phyloP scores from a whole-genome alignment of 2,329 filamentous ascomycete genomes.

The Ceratocystis variospora region DNA sequence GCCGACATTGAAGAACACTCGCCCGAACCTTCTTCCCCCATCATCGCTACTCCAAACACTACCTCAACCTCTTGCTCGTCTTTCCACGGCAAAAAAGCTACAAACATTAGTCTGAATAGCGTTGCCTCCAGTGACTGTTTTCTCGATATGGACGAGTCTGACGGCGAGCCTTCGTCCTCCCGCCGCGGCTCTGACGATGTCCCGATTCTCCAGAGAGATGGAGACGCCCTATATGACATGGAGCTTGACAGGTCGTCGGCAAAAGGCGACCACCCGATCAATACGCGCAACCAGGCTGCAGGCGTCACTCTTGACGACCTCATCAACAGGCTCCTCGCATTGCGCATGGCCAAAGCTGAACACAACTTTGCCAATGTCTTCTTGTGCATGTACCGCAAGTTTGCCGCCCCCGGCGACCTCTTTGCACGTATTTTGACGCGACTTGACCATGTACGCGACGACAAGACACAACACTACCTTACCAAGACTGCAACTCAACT shows the following conservation, averaged over 20 bases:
- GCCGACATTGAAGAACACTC: conserved; percentile 26
- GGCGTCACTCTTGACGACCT: conserved; percentile 54
- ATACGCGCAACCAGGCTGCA: conserved; percentile 22
- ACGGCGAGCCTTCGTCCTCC: conserved; percentile 41
- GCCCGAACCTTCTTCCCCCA: neutral
- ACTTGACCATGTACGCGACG: conserved; percentile 56
- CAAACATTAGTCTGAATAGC: conserved; percentile 40
- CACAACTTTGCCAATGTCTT: conserved; percentile 80
- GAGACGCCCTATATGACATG: conserved; percentile 46
- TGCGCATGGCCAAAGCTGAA: conserved; percentile 75
- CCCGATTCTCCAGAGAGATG: conserved; percentile 51
- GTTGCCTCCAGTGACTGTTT: conserved; percentile 39
- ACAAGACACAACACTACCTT: conserved; percentile 54
- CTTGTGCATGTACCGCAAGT: conserved; percentile 85
- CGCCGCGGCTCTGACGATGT: conserved; percentile 50
- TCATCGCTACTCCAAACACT: neutral
- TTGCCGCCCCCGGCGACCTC: conserved; percentile 66
- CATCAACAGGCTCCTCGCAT: conserved; percentile 72
- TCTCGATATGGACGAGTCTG: conserved; percentile 56
- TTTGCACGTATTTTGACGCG: conserved; percentile 65
- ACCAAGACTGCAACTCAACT: conserved; percentile 69
- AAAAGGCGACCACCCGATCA: conserved; percentile 15
- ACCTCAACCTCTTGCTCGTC: conserved; percentile 13
- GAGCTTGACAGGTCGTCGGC: conserved; percentile 32
- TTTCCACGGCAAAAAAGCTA: conserved; percentile 25